Evolutionary conservation across 1,284 basidiomycete species (phyloP).

Genomic region (Boletus holoroseus): DNA sequence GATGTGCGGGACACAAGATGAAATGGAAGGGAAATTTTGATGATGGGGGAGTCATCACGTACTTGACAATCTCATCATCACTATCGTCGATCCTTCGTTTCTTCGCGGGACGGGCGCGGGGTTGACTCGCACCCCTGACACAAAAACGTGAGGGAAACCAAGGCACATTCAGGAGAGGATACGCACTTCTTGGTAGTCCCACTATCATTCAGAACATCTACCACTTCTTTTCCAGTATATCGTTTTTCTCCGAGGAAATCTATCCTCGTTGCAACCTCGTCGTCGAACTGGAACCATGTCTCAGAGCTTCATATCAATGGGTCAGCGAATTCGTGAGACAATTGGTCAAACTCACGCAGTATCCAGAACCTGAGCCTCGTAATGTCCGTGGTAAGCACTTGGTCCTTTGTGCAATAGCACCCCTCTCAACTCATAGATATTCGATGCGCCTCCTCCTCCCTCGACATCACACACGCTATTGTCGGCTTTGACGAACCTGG

Average conservation of each 20-base stretch:
- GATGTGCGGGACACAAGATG: slow-evolving; percentile 16
- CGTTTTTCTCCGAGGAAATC: slow-evolving; percentile 46
- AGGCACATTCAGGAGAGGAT: not conserved
- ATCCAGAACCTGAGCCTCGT: slow-evolving; percentile 85
- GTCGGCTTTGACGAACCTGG: slow-evolving; percentile 45
- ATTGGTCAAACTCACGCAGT: slow-evolving; percentile 46
- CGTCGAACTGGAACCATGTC: slow-evolving; percentile 88
- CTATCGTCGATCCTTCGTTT: slow-evolving; percentile 52
- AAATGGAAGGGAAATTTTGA: slow-evolving; percentile 19
- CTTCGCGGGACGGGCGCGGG: slow-evolving; percentile 30
- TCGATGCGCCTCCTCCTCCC: slow-evolving; percentile 10
- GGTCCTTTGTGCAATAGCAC: slow-evolving; percentile 80
- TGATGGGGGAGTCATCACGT: slow-evolving; percentile 23
- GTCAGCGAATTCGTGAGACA: slow-evolving; percentile 5
- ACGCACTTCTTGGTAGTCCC: slow-evolving; percentile 28
- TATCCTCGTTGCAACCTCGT: slow-evolving; percentile 69
- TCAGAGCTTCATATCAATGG: slow-evolving; percentile 42
- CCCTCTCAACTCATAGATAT: slow-evolving; percentile 74
- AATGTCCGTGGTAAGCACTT: slow-evolving; percentile 89
- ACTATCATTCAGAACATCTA: slow-evolving; percentile 26
- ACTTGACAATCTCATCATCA: slow-evolving; percentile 51
- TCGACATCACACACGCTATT: slow-evolving; percentile 12
- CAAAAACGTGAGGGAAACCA: slow-evolving; percentile 4
- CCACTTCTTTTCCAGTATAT: slow-evolving; percentile 28
- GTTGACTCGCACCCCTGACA: slow-evolving; percentile 23